These are phyloP conservation scores for Penicillium coffeae DNA, from an alignment of 495 filamentous ascomycete species.

Conservation along the genomic window DNA sequence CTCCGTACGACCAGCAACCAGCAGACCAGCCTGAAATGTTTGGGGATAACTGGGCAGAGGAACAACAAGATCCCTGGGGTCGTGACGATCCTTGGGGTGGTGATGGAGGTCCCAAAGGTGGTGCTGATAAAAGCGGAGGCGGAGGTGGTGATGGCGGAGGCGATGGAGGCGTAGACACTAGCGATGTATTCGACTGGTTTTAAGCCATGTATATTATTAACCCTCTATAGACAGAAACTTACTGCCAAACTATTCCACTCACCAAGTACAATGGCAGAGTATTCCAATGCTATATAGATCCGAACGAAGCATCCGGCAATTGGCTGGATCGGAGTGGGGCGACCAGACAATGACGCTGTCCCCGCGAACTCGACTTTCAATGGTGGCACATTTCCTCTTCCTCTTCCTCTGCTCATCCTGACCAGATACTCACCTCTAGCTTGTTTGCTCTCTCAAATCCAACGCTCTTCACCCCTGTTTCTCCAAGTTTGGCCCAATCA, in stretches of 20 bases:
- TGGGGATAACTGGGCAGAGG: conserved; percentile 26
- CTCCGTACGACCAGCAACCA: conserved; percentile 8
- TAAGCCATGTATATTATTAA: conserved; percentile 20
- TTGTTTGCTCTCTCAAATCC: background rate
- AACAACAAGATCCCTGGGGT: conserved; percentile 10
- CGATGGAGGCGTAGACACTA: conserved; percentile 32
- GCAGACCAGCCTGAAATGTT: conserved; percentile 24
- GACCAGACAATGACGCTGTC: conserved; percentile 8
- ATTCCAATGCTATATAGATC: no score
- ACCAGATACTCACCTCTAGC: no score
- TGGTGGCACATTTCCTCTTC: background rate
- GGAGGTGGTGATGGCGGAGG: conserved; percentile 35
- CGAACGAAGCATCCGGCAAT: no score
- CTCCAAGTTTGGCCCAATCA: no score
- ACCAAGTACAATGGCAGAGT: no score
- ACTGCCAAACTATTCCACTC: background rate
- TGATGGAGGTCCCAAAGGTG: conserved; percentile 20
- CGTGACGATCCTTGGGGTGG: conserved; percentile 38
- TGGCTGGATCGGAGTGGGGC: conserved; percentile 12
- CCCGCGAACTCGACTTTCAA: conserved; percentile 1
- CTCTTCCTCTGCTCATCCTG: background rate
- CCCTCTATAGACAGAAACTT: background rate
- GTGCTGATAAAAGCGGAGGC: no score
- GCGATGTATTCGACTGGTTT: conserved; percentile 38
- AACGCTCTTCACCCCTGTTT: no score